These are phyloP conservation scores for Coemansia sp. DNA, from an alignment of 192 early-diverging fungal genomes.

Conservation along the genomic window DNA sequence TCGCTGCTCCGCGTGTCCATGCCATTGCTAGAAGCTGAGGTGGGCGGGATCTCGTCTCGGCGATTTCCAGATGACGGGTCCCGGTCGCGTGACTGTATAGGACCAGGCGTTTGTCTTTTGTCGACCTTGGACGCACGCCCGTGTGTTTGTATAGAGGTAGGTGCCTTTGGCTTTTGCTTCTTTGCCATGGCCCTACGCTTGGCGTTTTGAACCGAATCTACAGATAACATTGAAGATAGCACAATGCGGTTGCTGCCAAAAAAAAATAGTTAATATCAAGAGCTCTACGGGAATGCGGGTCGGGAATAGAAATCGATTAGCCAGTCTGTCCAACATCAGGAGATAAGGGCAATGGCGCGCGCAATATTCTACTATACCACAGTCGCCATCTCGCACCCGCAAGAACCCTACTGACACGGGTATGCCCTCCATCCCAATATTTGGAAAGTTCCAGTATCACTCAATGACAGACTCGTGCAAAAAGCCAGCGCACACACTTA, in stretches of 20 bases:
- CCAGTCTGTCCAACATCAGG: background rate
- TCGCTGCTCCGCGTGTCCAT: background rate
- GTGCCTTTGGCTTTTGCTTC: slow-evolving; percentile 38
- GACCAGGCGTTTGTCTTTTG: background rate
- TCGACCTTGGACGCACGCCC: slow-evolving; percentile 1
- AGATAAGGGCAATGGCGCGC: background rate
- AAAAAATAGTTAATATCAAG: background rate
- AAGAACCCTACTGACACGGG: background rate
- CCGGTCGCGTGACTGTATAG: slow-evolving; percentile 1
- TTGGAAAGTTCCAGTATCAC: background rate
- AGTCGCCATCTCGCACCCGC: background rate
- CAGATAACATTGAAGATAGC: background rate
- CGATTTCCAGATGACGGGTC: background rate
- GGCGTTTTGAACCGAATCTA: slow-evolving; percentile 46
- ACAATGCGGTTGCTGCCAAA: background rate
- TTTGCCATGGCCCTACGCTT: slow-evolving; percentile 54
- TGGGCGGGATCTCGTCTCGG: background rate
- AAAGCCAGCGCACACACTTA: slow-evolving; percentile 12
- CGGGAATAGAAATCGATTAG: background rate
- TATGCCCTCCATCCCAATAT: background rate
- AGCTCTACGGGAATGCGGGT: background rate
- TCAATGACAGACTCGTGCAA: background rate
- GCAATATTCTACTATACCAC: slow-evolving; percentile 5
- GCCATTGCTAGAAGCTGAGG: background rate
- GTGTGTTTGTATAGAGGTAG: slow-evolving; percentile 1